Conservation (phyloP, 2,329 filamentous ascomycete genomes). For the Ophiostoma australiae region DNA sequence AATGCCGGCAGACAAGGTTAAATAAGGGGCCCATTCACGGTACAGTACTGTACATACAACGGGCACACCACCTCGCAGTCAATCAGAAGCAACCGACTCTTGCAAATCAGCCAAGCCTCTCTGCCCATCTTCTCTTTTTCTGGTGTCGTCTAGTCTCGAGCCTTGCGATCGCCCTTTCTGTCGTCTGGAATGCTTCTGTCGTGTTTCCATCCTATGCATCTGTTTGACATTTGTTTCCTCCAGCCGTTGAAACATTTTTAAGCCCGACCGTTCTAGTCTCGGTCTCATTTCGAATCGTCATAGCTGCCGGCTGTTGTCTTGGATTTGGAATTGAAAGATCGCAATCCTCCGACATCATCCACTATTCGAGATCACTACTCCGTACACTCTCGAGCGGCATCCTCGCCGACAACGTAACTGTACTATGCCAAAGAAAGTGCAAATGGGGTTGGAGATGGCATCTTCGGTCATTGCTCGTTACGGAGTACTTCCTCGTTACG, state of each 20-base stretch:
- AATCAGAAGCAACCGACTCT: background rate
- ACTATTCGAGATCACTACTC: background rate
- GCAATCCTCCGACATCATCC: background rate
- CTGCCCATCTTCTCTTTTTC: background rate
- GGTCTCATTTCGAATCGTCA: background rate
- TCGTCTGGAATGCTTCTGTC: background rate
- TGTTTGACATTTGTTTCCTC: constrained; percentile 8
- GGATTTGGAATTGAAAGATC: background rate
- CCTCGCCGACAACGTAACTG: too few relatives aligned
- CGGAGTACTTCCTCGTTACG: background rate
- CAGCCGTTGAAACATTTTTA: background rate
- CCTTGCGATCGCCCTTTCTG: background rate
- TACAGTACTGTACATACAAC: background rate
- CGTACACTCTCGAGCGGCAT: background rate
- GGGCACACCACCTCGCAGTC: background rate
- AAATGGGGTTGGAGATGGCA: too few relatives aligned
- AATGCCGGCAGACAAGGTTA: constrained; percentile 1
- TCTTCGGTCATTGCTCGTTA: background rate
- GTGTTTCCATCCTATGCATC: background rate
- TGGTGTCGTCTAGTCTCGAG: background rate
- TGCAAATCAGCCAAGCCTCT: background rate
- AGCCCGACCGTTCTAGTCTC: background rate
- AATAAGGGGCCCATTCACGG: background rate
- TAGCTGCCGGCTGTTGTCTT: background rate
- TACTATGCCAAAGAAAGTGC: too few relatives aligned